A percentile compares a stretch with the other conserved stretches of the same genome.
These are phyloP conservation scores for Phytomonas serpens DNA, from an alignment of 208 protist species.

Conservation along the genomic window DNA sequence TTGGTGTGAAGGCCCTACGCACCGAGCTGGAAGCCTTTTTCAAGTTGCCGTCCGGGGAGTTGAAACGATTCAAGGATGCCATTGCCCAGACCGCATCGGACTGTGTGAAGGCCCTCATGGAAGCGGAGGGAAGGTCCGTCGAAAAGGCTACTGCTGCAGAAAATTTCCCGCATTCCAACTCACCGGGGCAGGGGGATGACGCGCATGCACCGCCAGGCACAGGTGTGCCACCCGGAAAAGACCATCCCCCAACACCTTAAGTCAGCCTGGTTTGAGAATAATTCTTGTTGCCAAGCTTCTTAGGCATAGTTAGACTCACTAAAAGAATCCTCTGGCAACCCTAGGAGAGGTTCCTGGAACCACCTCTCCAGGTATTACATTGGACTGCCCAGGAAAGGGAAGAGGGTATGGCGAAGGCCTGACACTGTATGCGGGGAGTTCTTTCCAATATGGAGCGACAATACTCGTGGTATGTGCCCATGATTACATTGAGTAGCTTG, in stretches of 20 bases:
- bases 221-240: background rate
- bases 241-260: background rate
- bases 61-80: slow-evolving; percentile 42
- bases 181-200: background rate
- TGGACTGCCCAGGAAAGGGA: background rate
- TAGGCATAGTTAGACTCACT: background rate
- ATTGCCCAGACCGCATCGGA: slow-evolving; percentile 61
- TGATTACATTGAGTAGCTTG: background rate
- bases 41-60: slow-evolving; percentile 22
- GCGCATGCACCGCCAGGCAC: background rate
- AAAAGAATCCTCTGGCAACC: background rate
- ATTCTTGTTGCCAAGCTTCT: background rate
- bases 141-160: background rate
- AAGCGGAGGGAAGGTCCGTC: slow-evolving; percentile 33
- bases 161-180: background rate
- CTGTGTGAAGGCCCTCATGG: slow-evolving; percentile 50
- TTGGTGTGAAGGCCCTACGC: slow-evolving; percentile 63
- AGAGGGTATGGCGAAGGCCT: background rate
- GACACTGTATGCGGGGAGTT: background rate
- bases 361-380: background rate
- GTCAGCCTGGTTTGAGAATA: background rate
- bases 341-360: background rate
- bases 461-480: background rate
- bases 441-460: background rate
- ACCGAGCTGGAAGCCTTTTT: slow-evolving; percentile 47